phyloP scores from a whole-genome alignment of 345 rosid species.

The Geranium brycei region DNA sequence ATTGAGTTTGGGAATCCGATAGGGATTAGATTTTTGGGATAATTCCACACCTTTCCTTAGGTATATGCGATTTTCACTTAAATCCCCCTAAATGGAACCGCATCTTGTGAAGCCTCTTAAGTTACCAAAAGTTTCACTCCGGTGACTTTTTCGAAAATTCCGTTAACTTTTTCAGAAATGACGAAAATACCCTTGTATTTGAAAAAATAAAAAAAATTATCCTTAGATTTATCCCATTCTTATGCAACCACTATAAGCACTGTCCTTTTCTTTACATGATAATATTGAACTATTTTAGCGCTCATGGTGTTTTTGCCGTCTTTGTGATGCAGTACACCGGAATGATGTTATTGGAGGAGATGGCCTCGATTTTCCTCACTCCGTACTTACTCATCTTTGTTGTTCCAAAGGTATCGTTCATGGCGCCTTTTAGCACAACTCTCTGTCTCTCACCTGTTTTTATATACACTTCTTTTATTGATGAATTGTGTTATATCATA shows the following conservation, averaged over 20 bases:
- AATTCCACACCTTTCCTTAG: no score
- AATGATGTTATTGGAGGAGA: slow-evolving; percentile 96
- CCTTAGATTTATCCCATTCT: no score
- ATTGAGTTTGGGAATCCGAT: no score
- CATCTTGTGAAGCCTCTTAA: no score
- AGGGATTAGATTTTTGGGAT: no score
- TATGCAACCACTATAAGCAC: not conserved
- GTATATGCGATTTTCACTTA: no score
- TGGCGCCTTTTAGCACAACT: not conserved
- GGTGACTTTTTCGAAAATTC: no score
- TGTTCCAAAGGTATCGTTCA: slow-evolving; percentile 59
- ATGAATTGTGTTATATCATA: slow-evolving; percentile 10
- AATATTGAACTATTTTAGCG: slow-evolving; percentile 6
- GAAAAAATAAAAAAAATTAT: not conserved
- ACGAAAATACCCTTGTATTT: not conserved
- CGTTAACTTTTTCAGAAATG: not conserved
- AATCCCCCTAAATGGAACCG: no score
- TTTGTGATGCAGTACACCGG: slow-evolving; percentile 67
- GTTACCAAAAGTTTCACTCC: no score
- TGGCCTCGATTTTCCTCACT: slow-evolving; percentile 91
- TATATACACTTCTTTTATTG: slow-evolving; percentile 1
- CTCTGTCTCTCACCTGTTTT: not conserved
- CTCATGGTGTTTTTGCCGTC: slow-evolving; percentile 2
- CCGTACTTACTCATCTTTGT: slow-evolving; percentile 78
- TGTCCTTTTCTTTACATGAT: not conserved